Percentiles rank a stretch among this genome's conserved stretches.
Conservation (phyloP, 768 basidiomycete species). For the Psilocybe sp. region DNA sequence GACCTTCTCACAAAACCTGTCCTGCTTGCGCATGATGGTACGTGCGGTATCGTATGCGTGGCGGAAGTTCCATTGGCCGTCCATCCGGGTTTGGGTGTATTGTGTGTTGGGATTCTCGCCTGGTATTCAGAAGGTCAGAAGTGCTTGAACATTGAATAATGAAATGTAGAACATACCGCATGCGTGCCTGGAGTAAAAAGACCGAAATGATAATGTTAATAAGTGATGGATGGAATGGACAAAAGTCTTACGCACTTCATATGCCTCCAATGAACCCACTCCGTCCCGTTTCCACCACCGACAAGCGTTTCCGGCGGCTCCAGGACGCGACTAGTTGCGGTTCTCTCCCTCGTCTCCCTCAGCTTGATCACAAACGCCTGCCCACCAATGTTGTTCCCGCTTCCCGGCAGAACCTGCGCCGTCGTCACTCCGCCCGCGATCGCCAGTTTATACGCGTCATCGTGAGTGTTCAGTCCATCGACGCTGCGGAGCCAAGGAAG, state of each 20-base stretch:
- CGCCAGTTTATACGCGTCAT: constrained; percentile 53
- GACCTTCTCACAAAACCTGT: constrained; percentile 57
- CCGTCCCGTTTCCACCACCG: constrained; percentile 31
- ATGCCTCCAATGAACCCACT: constrained; percentile 59
- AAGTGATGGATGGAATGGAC: no score
- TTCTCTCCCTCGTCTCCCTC: constrained; percentile 66
- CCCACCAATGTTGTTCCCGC: constrained; percentile 64
- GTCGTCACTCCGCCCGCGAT: constrained; percentile 75
- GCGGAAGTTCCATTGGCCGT: constrained; percentile 65
- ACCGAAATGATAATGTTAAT: no score
- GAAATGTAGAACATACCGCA: constrained; percentile 38
- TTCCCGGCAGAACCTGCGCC: constrained; percentile 71
- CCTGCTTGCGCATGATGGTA: constrained; percentile 64
- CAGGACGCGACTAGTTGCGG: constrained; percentile 63
- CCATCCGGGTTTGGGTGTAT: constrained; percentile 55
- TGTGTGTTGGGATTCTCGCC: constrained; percentile 57
- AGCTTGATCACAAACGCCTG: constrained; percentile 80
- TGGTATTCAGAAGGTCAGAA: background rate
- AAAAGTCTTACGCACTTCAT: constrained; percentile 61
- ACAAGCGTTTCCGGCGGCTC: constrained; percentile 65
- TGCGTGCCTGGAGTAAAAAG: constrained; percentile 58
- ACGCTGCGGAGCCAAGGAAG: constrained; percentile 67
- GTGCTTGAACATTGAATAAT: background rate
- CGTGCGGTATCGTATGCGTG: constrained; percentile 69
- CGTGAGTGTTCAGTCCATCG: constrained; percentile 76